Conservation (phyloP, 1,284 basidiomycete genomes). For the Lentinula novae-zelandiae region DNA sequence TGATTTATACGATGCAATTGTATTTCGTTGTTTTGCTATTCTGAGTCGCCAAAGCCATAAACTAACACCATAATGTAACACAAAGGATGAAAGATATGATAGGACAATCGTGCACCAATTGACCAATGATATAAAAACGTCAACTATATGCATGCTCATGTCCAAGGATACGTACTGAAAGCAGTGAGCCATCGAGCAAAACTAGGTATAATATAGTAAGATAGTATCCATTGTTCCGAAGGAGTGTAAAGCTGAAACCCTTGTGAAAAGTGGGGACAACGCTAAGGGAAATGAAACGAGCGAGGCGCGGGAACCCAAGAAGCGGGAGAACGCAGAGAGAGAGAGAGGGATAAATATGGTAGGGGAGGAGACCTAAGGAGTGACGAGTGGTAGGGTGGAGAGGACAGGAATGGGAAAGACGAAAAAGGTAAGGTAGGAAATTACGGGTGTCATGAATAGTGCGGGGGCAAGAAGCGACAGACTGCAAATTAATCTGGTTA, state of each 20-base stretch:
- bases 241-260: slow-evolving; percentile 4
- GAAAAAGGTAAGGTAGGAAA: background rate
- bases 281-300: background rate
- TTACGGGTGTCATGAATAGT: background rate
- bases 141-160: background rate
- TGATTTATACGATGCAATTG: background rate
- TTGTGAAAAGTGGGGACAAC: background rate
- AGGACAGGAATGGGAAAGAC: background rate
- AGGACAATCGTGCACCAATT: background rate
- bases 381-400: background rate
- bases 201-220: background rate
- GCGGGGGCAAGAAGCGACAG: background rate
- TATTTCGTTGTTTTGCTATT: background rate
- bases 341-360: too few relatives aligned
- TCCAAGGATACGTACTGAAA: background rate
- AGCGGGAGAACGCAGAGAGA: background rate
- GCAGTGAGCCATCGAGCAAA: background rate
- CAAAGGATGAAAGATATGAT: background rate
- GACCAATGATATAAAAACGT: background rate
- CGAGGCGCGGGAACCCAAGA: background rate
- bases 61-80: background rate
- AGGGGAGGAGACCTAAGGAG: background rate
- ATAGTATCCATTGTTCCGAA: background rate
- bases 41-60: background rate
- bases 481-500: background rate